Evolutionary conservation across 371 early-diverging fungal genomes (phyloP).

Genomic region (Mycotypha africana): DNA sequence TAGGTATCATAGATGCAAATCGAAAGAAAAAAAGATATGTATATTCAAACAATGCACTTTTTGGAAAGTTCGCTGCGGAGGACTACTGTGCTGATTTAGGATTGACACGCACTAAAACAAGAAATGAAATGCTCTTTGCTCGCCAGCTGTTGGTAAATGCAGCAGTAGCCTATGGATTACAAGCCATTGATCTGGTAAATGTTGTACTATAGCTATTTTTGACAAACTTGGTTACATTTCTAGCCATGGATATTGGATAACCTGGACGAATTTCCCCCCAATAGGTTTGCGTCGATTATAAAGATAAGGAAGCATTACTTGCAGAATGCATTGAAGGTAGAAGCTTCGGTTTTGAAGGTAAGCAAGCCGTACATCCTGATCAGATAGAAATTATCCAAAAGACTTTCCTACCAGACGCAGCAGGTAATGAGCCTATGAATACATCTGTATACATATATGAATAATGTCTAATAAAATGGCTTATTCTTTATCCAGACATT

Average conservation of each 20-base stretch:
- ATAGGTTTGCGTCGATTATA: constrained; percentile 86
- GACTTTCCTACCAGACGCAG: constrained; percentile 66
- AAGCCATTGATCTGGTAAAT: constrained; percentile 88
- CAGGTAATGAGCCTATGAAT: constrained; percentile 32
- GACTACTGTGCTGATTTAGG: constrained; percentile 90
- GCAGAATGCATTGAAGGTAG: constrained; percentile 86
- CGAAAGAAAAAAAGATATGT: too few species aligned
- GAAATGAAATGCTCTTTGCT: constrained; percentile 74
- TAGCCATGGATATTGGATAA: too few species aligned
- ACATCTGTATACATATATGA: background rate
- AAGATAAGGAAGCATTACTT: constrained; percentile 53
- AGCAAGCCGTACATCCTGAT: constrained; percentile 91
- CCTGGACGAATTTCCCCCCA: too few species aligned
- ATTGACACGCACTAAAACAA: constrained; percentile 63
- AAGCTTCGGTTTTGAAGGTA: constrained; percentile 91
- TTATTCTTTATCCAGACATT: constrained; percentile 32
- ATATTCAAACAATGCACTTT: background rate
- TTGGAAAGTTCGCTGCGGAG: constrained; percentile 83
- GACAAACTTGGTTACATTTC: too few species aligned
- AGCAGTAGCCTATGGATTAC: constrained; percentile 79
- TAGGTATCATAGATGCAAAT: too few species aligned
- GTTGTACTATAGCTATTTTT: too few species aligned
- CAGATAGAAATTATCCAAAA: constrained; percentile 82
- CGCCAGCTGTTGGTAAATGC: constrained; percentile 76
- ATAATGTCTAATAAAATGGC: background rate